Base-by-base conservation (phyloP, 2,329 filamentous ascomycete genomes). In the Fusarium ambrosium region DNA sequence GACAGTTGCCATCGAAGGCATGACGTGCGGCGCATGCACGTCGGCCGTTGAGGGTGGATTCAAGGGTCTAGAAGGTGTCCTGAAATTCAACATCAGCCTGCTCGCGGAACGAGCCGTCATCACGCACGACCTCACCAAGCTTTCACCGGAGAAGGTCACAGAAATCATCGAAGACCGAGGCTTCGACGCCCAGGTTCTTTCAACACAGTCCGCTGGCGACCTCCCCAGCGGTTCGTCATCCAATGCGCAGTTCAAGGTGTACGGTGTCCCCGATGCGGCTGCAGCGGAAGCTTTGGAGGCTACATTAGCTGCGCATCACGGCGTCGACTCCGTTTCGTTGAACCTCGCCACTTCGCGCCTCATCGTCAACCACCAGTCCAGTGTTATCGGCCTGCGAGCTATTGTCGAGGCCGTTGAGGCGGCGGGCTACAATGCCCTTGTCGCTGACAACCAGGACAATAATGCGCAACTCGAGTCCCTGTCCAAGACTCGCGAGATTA, bases 21-120 rank as follows among this genome's bases (percentile, higher is more conserved):
- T 99, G 97, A 99, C 97, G 1, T 98, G 97, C 81, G 96, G 96
- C 24, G 95, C 97, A 48, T 99, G 97, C 83, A 98, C 97, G 1
- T 96, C 96, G 2, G 95, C 96, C 7, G 92, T 98, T 2, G 94
- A 98, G 79, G 89, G 90, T 61, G 95, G 93, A 4, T 97, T 99
- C 84, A 90, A 91, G 75, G 90, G 89, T 72, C 84, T 96, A 2
- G 91, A 93, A 11, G 97, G 97, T 24, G 83, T 98, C 18, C 81
- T 95, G 66, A 94, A 95, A 75, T 98, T 98, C 87, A 98, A 98
- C 80, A 97, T 99, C 82, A 98, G 95, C 83, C 86, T 99, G 75
- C 88, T 98, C 36, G 97, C 97, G 5, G 97, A 98, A 82, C 92
- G 96, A 70, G 96, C 95, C 5, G 93, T 98, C 43, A 91, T 98